Evolutionary conservation across 257 asterid genomes (phyloP).

Genomic region (Jaltomata sinuosa): DNA sequence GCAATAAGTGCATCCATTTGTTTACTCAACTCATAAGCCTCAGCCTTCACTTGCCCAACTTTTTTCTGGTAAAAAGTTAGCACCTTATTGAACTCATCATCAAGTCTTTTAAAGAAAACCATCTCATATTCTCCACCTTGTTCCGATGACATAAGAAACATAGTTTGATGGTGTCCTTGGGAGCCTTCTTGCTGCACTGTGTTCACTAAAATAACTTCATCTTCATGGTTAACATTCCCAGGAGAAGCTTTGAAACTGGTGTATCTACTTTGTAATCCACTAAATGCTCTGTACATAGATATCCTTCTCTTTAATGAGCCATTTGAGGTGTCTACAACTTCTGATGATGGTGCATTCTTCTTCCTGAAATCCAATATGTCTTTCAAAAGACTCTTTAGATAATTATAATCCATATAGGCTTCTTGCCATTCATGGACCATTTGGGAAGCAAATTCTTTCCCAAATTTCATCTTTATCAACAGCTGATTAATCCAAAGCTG

Average conservation of each 20-base stretch:
- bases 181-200: conserved; percentile 27
- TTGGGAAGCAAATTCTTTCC: conserved; percentile 76
- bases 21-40: conserved; percentile 49
- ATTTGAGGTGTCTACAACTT: conserved; percentile 11
- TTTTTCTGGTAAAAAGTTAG: conserved; percentile 39
- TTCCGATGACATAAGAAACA: conserved; percentile 54
- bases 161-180: conserved; percentile 39
- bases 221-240: conserved; percentile 20
- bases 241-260: conserved; percentile 10
- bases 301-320: conserved; percentile 37
- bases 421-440: conserved; percentile 83
- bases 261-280: conserved; percentile 44
- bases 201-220: conserved; percentile 57
- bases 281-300: conserved; percentile 69
- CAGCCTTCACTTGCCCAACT: conserved; percentile 34
- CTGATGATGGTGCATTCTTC: conserved; percentile 1
- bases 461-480: conserved; percentile 58
- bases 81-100: conserved; percentile 67
- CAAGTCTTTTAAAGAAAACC: conserved; percentile 44
- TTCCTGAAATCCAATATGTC: conserved; percentile 25
- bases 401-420: conserved; percentile 67
- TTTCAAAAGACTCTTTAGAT: conserved; percentile 42
- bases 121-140: conserved; percentile 63
- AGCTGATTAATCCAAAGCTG: neutral
- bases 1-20: conserved; percentile 94